These are phyloP conservation scores for Arxiozyma slooffiae DNA, from an alignment of 1,139 yeast genomes.

Conservation along the genomic window DNA sequence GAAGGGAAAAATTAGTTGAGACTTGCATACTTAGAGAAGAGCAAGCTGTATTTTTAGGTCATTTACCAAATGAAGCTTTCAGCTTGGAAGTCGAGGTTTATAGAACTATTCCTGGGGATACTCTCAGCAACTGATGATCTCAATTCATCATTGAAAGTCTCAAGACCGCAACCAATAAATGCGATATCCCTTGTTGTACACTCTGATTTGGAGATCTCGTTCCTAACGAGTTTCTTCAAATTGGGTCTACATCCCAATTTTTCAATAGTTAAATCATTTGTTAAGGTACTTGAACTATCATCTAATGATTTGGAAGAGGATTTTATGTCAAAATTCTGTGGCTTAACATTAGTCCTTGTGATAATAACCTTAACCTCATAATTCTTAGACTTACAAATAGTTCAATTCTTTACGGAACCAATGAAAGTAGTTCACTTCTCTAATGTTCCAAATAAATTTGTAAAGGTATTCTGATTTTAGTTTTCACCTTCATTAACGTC, in stretches of 20 bases:
- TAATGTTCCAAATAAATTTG: constrained; percentile 22
- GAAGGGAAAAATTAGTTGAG: background rate
- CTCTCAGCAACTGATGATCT: constrained; percentile 30
- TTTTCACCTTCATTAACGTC: background rate
- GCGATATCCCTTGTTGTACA: constrained; percentile 12
- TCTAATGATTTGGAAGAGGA: background rate
- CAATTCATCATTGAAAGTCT: constrained; percentile 33
- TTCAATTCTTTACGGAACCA: constrained; percentile 35
- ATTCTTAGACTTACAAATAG: constrained; percentile 22
- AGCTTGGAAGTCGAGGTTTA: constrained; percentile 35
- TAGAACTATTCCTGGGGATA: constrained; percentile 20
- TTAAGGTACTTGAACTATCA: background rate
- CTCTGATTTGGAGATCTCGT: constrained; percentile 28
- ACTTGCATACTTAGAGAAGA: too few species aligned
- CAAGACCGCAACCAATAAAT: constrained; percentile 39
- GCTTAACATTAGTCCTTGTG: background rate
- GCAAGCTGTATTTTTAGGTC: too few species aligned
- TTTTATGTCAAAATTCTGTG: background rate
- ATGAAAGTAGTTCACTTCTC: constrained; percentile 25
- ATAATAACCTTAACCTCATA: constrained; percentile 23
- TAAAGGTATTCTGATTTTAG: constrained; percentile 3
- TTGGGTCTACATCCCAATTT: constrained; percentile 37
- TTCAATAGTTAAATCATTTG: constrained; percentile 4
- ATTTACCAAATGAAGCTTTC: constrained; percentile 36
- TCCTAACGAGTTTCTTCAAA: constrained; percentile 31